A percentile compares a stretch with the other conserved stretches of the same genome.
phyloP scores from a whole-genome alignment of 805 yeast genomes.

The Yamadazyma philogaea region DNA sequence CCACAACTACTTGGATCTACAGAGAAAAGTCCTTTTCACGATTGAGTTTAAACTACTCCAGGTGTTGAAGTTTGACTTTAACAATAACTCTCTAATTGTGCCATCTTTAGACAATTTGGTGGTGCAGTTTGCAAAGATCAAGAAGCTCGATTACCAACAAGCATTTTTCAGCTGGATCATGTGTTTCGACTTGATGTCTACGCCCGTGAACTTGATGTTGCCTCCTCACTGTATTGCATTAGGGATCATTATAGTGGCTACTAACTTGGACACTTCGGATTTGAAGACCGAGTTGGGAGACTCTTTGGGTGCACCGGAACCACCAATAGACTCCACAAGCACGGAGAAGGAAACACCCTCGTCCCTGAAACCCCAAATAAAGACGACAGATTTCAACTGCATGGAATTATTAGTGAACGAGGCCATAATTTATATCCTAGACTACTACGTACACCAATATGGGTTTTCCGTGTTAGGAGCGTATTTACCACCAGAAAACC shows the following conservation, averaged over 20 bases:
- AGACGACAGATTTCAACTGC: constrained; percentile 40
- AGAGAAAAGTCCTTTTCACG: constrained; percentile 53
- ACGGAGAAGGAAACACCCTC: constrained; percentile 9
- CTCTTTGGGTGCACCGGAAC: constrained; percentile 9
- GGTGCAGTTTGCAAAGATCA: constrained; percentile 55
- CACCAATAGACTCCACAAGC: not conserved
- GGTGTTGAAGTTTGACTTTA: constrained; percentile 74
- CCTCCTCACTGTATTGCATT: constrained; percentile 78
- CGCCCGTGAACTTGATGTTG: constrained; percentile 63
- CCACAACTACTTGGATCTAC: constrained; percentile 41
- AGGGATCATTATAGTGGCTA: constrained; percentile 61
- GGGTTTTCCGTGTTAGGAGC: constrained; percentile 49
- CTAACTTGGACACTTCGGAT: constrained; percentile 42
- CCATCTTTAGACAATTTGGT: constrained; percentile 59
- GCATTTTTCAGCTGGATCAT: constrained; percentile 70
- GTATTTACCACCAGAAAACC: constrained; percentile 36
- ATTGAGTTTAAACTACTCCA: constrained; percentile 75
- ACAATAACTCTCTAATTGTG: constrained; percentile 47
- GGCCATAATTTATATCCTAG: constrained; percentile 55
- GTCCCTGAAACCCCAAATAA: constrained; percentile 15
- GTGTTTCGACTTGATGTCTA: constrained; percentile 66
- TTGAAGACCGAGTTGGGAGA: constrained; percentile 12
- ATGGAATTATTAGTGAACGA: constrained; percentile 46
- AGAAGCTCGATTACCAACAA: constrained; percentile 43
- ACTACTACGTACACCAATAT: constrained; percentile 58